Base-by-base conservation (phyloP, 2,329 filamentous ascomycete species). In the Metarhizium album region DNA sequence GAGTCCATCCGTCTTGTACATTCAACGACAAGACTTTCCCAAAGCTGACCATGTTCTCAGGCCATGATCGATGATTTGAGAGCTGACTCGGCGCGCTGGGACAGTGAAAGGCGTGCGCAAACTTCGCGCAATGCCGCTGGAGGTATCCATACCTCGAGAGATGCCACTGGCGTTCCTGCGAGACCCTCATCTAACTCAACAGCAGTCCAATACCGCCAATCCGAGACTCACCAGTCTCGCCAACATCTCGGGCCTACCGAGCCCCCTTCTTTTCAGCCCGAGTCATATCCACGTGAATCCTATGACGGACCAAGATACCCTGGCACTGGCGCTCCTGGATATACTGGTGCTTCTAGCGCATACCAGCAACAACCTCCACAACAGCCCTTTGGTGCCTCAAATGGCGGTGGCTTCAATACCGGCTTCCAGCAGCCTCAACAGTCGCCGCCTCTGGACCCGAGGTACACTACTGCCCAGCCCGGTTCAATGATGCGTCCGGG, bases 21-120 rank as follows among this genome's bases (percentile, higher is more conserved):
- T 9, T 8, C 27, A 29, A 9, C 27, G 27, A 35, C 7, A 35
- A 35, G 4, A 35, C 16, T 16, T 35, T 4, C 11, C 4, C 46
- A 13, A 50, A n/a, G 31, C 33, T 52, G 14, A 48, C 11, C 20
- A 20, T 18, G n/a, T 18, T 37, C 23, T 66, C 51, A 82, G 78
- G 77, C 78, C 52, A 82, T 82, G 78, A 82, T 82, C 49, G 76
- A 79, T 63, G 78, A 81, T 58, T 67, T 82, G 52, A 82, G 82
- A 60, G 76, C 74, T 63, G 78, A 82, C 64, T 82, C 78, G 57
- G 74, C 76, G 54, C 74, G 78, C 54, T 82, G 78, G 78, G 78
- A 81, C 59, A 74, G 73, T 64, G 78, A 82, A 67, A 73, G 78
- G 63, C 73, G 77, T 62, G 74, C 73, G 60, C 76, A 75, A 65